Conservation (phyloP, 257 asterid genomes). For the Datura wrightii region DNA sequence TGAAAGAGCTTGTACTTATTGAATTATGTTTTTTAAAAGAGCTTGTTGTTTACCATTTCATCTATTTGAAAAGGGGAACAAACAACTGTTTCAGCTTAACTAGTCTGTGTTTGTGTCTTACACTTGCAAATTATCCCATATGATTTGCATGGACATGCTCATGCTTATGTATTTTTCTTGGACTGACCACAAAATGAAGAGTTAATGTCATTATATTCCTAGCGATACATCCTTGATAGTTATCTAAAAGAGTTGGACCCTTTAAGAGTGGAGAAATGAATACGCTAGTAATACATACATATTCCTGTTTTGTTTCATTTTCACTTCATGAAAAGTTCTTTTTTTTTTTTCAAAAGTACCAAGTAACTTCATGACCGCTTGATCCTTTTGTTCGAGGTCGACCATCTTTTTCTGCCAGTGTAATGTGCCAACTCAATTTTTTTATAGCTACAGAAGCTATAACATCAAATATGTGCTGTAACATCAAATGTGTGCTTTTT, state of each 20-base stretch:
- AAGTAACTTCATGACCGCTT: not conserved
- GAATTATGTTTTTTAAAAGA: not conserved
- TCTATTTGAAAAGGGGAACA: not conserved
- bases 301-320: not conserved
- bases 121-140: not conserved
- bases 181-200: not conserved
- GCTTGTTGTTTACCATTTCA: not conserved
- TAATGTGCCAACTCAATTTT: not conserved
- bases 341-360: not conserved
- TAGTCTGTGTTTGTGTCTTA: not conserved
- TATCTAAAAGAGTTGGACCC: not conserved
- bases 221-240: not conserved
- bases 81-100: not conserved
- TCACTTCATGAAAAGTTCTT: not conserved
- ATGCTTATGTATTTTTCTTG: constrained; percentile 12
- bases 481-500: not conserved
- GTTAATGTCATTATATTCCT: not conserved
- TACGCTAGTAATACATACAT: not conserved
- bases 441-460: not conserved
- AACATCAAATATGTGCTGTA: not conserved
- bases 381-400: not conserved
- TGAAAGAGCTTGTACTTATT: not conserved
- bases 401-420: not conserved
- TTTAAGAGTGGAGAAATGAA: constrained; percentile 11
- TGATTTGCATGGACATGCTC: constrained; percentile 6